Base-by-base conservation (phyloP, 257 asterid species). In the Eucommia ulmoides region DNA sequence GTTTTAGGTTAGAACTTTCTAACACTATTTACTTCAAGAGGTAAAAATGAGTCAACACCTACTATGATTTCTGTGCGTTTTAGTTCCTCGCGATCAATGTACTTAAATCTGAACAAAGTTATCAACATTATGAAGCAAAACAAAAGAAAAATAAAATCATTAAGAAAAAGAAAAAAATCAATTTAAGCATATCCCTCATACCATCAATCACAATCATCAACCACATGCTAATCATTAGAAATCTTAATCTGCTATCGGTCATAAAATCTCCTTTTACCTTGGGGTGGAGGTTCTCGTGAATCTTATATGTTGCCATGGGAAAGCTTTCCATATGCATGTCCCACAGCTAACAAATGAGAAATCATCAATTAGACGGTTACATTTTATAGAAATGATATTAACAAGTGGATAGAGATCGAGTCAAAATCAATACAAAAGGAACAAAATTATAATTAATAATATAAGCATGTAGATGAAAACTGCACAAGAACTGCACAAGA, bases 221-320 rank as follows among this genome's bases (percentile, higher is more conserved):
- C 20, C 23, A 35, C 25, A 29, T 46, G 14, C 23, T 62, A 42
- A 45, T 52, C 55, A 49, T 11, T 25, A 44, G 45, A 42, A 21
- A 57, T 18, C 29, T n/a, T 17, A 11, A 20, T 51, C 45, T 38
- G 14, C 44, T 22, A 22, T 47, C 33, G 22, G 52, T 51, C 50
- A 20, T 50, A 45, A 25, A 61, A 22, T 18, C 44, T 56, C 29
- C 23, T 22, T 67, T 61, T 63, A 82, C 94, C 83, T 79, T 83
- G 46, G 89, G 89, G 57, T 82, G 74, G 47, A 79, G 84, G 60
- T 60, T 72, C 68, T 83, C 91, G 14, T 83, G 94, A 58, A 83
- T 61, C 69, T 44, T 76, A 64, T 64, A 74, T 26, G 81, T 74
- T 49, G 78, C 86, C 53, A 83, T 78, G 16, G 94, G 94, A 50